phyloP scores from a whole-genome alignment of 805 yeast genomes.

The Brettanomyces sp. region DNA sequence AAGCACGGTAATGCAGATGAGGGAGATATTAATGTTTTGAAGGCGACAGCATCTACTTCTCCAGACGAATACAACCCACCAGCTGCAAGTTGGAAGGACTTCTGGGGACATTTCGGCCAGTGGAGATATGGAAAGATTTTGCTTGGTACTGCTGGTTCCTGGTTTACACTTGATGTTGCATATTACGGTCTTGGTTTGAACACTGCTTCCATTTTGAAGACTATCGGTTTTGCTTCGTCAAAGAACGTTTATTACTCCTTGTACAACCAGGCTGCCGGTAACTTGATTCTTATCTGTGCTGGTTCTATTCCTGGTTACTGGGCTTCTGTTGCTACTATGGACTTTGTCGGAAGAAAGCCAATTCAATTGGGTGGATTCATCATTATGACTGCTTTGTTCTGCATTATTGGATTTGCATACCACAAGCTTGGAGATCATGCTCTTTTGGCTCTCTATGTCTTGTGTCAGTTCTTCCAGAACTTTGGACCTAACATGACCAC shows the following conservation, averaged over 20 bases:
- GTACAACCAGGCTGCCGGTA: constrained; percentile 82
- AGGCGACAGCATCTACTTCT: constrained; percentile 33
- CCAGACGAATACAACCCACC: constrained; percentile 44
- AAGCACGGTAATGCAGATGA: constrained; percentile 39
- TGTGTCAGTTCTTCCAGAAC: constrained; percentile 82
- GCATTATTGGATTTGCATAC: constrained; percentile 79
- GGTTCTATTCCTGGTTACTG: constrained; percentile 95
- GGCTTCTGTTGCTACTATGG: constrained; percentile 73
- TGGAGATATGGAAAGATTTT: constrained; percentile 83
- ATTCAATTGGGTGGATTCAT: constrained; percentile 71
- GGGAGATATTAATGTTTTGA: constrained; percentile 34
- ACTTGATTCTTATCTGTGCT: constrained; percentile 85
- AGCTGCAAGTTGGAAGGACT: constrained; percentile 74
- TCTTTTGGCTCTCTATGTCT: constrained; percentile 64
- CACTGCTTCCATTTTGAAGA: constrained; percentile 66
- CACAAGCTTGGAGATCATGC: constrained; percentile 59
- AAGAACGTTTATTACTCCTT: constrained; percentile 60
- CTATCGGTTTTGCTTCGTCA: constrained; percentile 77
- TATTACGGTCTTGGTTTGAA: constrained; percentile 83
- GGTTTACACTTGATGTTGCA: constrained; percentile 89
- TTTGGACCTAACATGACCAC: constrained; percentile 93
- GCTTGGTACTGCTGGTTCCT: constrained; percentile 82
- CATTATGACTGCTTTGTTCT: constrained; percentile 61
- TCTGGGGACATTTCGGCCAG: constrained; percentile 62
- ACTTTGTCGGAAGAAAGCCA: constrained; percentile 76